A percentile compares a stretch with the other conserved stretches of the same genome.
Conservation (phyloP, 148 eudicot genomes). For the Silene uniflora region DNA sequence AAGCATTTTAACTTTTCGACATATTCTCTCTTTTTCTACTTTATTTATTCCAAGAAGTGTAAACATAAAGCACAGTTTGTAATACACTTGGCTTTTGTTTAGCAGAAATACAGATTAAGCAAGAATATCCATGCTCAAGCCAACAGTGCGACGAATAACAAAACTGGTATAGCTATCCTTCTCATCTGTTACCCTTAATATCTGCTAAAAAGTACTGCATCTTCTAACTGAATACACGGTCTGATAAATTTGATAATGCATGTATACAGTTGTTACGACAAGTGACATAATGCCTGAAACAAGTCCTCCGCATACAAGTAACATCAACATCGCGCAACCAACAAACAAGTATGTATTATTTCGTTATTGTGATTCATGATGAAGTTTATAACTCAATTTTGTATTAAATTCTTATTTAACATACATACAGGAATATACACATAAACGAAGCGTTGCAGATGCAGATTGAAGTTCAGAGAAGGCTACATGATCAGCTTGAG, state of each 20-base stretch:
- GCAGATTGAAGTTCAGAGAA: conserved; percentile 92
- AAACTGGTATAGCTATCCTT: conserved; percentile 45
- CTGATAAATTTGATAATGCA: conserved; percentile 13
- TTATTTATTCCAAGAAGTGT: conserved; percentile 10
- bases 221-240: not conserved
- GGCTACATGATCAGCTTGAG: conserved; percentile 94
- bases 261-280: conserved; percentile 35
- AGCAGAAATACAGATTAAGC: conserved; percentile 89
- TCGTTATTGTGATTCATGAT: not conserved
- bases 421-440: conserved; percentile 54
- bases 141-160: conserved; percentile 42
- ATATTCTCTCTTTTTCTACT: conserved; percentile 5
- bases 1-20: not conserved
- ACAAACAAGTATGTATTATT: conserved; percentile 50
- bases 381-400: not conserved
- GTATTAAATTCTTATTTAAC: conserved; percentile 11
- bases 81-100: conserved; percentile 20
- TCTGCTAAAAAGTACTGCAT: not conserved
- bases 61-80: conserved; percentile 17
- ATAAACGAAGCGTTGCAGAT: conserved; percentile 82
- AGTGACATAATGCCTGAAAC: conserved; percentile 46
- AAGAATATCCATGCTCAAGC: conserved; percentile 77
- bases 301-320: conserved; percentile 44
- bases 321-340: conserved; percentile 44
- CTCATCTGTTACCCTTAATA: conserved; percentile 5